Conservation (phyloP, 495 filamentous ascomycete genomes). For the Aspergillus sparsus region DNA sequence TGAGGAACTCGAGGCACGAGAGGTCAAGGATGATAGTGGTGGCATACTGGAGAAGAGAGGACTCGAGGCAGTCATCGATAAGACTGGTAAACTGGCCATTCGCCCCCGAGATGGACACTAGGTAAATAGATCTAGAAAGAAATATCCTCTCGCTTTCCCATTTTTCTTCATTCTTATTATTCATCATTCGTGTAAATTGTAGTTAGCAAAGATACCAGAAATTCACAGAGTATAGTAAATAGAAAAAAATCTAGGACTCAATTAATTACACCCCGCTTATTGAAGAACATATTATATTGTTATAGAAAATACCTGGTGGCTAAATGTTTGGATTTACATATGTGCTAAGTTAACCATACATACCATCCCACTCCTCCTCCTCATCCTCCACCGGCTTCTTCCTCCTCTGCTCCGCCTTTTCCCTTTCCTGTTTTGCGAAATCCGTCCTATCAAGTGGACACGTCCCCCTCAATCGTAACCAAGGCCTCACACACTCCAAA, state of each 20-base stretch:
- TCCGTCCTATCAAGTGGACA: constrained; percentile 86
- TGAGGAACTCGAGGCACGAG: constrained; percentile 60
- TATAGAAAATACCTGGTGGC: no score
- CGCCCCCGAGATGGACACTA: constrained; percentile 32
- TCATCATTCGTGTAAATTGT: no score
- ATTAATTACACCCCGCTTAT: no score
- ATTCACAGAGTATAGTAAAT: no score
- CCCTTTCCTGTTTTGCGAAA: constrained; percentile 70
- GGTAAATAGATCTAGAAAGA: constrained; percentile 3
- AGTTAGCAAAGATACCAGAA: no score
- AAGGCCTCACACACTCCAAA: constrained; percentile 90
- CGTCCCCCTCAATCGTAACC: constrained; percentile 83
- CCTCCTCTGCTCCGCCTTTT: constrained; percentile 54
- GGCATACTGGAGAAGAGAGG: constrained; percentile 53
- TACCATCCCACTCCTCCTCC: constrained; percentile 70
- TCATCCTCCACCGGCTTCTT: constrained; percentile 58
- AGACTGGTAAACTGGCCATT: constrained; percentile 51
- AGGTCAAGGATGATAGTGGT: constrained; percentile 49
- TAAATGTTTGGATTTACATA: no score
- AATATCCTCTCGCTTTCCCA: neutral
- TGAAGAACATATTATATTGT: no score
- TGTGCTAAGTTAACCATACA: constrained; percentile 61
- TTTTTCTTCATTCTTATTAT: no score
- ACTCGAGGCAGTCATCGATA: constrained; percentile 56
- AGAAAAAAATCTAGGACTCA: no score